Evolutionary conservation across 225 moss, liverwort and hornwort species (phyloP).

Genomic region (Straminergon stramineum): DNA sequence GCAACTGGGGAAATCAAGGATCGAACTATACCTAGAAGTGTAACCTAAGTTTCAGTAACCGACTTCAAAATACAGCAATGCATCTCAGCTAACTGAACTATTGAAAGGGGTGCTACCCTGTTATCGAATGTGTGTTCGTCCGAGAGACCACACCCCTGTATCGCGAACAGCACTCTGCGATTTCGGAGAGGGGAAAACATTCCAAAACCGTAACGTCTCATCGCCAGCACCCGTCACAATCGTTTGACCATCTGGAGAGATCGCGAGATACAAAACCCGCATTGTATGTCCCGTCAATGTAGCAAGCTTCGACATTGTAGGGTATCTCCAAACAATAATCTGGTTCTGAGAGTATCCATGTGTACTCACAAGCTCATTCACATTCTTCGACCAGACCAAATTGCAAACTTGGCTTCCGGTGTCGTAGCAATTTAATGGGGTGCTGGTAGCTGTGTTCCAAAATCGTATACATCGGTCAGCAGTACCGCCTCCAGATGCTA

Average conservation of each 20-base stretch:
- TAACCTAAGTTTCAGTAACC: background rate
- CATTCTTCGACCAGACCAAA: slow-evolving; percentile 98
- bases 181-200: slow-evolving; percentile 93
- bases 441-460: slow-evolving; percentile 93
- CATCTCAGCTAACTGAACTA: background rate
- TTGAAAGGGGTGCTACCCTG: background rate
- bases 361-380: slow-evolving; percentile 97
- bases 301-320: slow-evolving; percentile 95
- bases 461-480: slow-evolving; percentile 93
- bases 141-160: slow-evolving; percentile 91
- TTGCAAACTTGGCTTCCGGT: slow-evolving; percentile 98
- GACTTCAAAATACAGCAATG: slow-evolving; percentile 23
- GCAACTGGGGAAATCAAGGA: background rate
- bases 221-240: slow-evolving; percentile 98
- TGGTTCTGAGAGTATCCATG: slow-evolving; percentile 99
- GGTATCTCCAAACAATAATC: slow-evolving; percentile 95
- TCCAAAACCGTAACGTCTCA: slow-evolving; percentile 96
- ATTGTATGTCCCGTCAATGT: slow-evolving; percentile 93
- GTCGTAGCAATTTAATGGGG: slow-evolving; percentile 81
- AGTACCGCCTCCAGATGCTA: slow-evolving; percentile 96
- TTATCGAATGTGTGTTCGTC: slow-evolving; percentile 91
- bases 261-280: slow-evolving; percentile 90
- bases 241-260: slow-evolving; percentile 97
- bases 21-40: slow-evolving; percentile 6
- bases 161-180: slow-evolving; percentile 94